Base-by-base conservation (phyloP, 2,329 filamentous ascomycete genomes). In the Penicillium freii region DNA sequence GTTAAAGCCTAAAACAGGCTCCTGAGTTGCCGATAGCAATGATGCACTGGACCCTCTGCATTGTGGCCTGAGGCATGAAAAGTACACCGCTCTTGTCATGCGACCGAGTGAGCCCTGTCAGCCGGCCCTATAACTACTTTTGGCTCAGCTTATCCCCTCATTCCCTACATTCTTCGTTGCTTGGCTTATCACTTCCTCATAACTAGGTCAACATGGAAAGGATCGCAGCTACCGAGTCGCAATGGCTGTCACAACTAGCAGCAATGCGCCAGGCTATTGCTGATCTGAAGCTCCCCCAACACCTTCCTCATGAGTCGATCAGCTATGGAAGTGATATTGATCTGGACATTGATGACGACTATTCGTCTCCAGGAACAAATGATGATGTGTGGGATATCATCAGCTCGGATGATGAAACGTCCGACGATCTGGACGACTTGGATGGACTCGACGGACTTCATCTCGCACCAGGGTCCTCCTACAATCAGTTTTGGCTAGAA, bases 371-470 rank as follows among this genome's bases (percentile, higher is more conserved):
- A 5, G 85, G 83, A 43, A 72, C 83, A 19, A 84, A 85, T 5
- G 89, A 93, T 57, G 92, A 97, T 75, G 87, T 97, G 10, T 97
- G 93, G 93, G 92, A 97, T 71, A 86, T 95, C 57, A 91, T 96
- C 69, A 91, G 87, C 58, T 87, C 89, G 25, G 85, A 86, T 21
- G 87, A 87, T 55, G 80, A 83, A 71, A 88, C 84, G 67, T 88
- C 86, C 65, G 89, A 83, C 56, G 78, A 90, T 60, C 77, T 85
- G 31, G 83, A 87, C 47, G 82, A 84, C 27, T 76, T 80, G 36
- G 76, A 81, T 44, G 77, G 76, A 19, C 75, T 80, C 39, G 76
- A 81, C 42, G 77, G 76, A 23, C 66, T 68, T 58, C 43, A 68
- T 58, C 48, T 77, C 66, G 11, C 49, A 56, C 72, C 21, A 53